These are phyloP conservation scores for Hyaloscypha finlandica DNA, from an alignment of 495 filamentous ascomycete genomes.

Conservation along the genomic window DNA sequence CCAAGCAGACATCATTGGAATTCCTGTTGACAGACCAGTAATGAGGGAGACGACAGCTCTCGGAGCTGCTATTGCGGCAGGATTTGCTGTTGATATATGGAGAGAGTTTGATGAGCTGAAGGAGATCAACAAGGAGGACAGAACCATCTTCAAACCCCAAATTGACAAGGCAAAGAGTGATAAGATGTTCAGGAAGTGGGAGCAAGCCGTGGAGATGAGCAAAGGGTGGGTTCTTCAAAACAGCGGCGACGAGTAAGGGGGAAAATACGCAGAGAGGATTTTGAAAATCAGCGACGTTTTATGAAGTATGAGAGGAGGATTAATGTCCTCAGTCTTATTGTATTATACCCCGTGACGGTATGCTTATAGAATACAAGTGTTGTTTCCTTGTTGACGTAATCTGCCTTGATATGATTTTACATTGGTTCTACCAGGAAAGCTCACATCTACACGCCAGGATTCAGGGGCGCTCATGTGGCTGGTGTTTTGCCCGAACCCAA, in stretches of 20 bases:
- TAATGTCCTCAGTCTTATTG: neutral
- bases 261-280: constrained; percentile 7
- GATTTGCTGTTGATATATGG: constrained; percentile 85
- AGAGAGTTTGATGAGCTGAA: constrained; percentile 75
- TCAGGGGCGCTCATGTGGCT: neutral
- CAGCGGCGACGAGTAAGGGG: constrained; percentile 51
- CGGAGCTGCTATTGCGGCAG: constrained; percentile 92
- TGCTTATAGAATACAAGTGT: constrained; percentile 4
- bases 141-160: constrained; percentile 71
- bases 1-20: constrained; percentile 87
- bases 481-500: neutral
- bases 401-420: neutral
- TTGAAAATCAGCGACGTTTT: neutral
- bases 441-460: neutral
- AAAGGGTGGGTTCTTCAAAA: constrained; percentile 74
- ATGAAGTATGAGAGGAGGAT: neutral
- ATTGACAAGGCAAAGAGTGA: constrained; percentile 60
- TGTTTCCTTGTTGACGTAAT: neutral
- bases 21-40: constrained; percentile 81
- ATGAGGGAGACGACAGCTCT: constrained; percentile 96
- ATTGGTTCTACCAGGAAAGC: neutral
- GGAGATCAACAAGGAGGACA: constrained; percentile 73
- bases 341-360: neutral
- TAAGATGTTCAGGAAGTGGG: constrained; percentile 78
- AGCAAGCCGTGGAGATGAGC: constrained; percentile 87